Conservation (phyloP, 78 protist species). For the Dictyostelium purpureum region DNA sequence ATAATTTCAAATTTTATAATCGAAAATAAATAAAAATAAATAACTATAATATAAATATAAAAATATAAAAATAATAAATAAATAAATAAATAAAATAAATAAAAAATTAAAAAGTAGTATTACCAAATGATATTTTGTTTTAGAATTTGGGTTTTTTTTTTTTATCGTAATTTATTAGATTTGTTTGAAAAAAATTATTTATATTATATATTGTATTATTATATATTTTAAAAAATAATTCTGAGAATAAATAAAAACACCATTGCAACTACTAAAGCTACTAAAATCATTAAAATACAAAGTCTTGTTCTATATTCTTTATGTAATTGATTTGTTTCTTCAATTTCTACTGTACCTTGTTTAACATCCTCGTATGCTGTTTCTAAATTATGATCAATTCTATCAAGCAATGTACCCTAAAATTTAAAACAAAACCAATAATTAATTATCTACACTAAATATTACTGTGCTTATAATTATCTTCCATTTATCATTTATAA, state of each 20-base stretch:
- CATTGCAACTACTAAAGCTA: conserved; percentile 47
- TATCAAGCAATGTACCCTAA: conserved; percentile 52
- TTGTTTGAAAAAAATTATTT: too few relatives aligned
- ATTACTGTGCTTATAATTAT: too few relatives aligned
- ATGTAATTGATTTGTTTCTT: conserved; percentile 13
- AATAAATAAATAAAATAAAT: too few relatives aligned
- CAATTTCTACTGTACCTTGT: not conserved
- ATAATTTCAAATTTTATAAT: not conserved
- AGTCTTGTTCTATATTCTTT: conserved; percentile 37
- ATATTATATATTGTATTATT: too few relatives aligned
- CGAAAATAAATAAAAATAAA: not conserved
- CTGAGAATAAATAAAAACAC: conserved; percentile 47
- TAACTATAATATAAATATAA: too few relatives aligned
- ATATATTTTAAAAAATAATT: conserved; percentile 26
- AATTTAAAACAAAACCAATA: too few relatives aligned
- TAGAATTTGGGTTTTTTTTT: too few relatives aligned
- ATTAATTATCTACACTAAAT: too few relatives aligned
- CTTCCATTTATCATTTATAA: not conserved
- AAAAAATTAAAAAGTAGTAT: too few relatives aligned
- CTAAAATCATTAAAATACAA: conserved; percentile 49
- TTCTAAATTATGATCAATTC: conserved; percentile 48
- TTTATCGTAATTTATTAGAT: too few relatives aligned
- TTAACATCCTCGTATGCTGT: not conserved
- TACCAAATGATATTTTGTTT: too few relatives aligned
- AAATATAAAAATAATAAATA: too few relatives aligned